These are phyloP conservation scores for Thraustochytrium striatum DNA, from an alignment of 352 stramenopile genomes.

Conservation along the genomic window DNA sequence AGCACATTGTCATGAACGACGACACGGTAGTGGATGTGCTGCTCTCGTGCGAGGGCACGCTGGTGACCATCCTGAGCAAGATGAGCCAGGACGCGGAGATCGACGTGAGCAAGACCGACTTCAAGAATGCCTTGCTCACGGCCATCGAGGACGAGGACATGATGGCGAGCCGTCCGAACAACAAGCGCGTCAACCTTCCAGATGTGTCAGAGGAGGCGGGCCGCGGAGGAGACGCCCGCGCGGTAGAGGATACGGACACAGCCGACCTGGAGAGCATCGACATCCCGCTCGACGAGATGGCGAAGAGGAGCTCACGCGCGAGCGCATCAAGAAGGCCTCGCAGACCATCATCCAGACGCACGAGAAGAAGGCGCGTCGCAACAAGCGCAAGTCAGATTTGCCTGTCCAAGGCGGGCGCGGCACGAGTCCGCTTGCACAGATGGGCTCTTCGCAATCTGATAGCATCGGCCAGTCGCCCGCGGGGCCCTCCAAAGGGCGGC, in stretches of 20 bases:
- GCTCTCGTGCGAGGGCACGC: constrained; percentile 69
- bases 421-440: too few relatives aligned
- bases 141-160: constrained; percentile 58
- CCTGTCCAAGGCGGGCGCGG: too few relatives aligned
- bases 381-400: constrained; percentile 22
- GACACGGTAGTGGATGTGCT: constrained; percentile 77
- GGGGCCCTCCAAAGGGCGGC: too few relatives aligned
- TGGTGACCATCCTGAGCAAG: constrained; percentile 64
- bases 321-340: constrained; percentile 86
- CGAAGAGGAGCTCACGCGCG: constrained; percentile 85
- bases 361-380: constrained; percentile 18
- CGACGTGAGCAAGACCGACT: neutral
- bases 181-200: constrained; percentile 83
- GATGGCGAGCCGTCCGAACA: constrained; percentile 74
- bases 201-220: constrained; percentile 53
- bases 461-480: too few relatives aligned
- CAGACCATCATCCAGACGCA: constrained; percentile 70
- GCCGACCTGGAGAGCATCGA: constrained; percentile 13
- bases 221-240: neutral
- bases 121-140: neutral
- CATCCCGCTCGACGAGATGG: constrained; percentile 61
- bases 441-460: too few relatives aligned
- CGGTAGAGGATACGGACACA: constrained; percentile 64
- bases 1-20: constrained; percentile 68
- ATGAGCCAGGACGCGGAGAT: constrained; percentile 58